phyloP scores from a whole-genome alignment of 768 basidiomycete species.

The Termitomyces sp. region DNA sequence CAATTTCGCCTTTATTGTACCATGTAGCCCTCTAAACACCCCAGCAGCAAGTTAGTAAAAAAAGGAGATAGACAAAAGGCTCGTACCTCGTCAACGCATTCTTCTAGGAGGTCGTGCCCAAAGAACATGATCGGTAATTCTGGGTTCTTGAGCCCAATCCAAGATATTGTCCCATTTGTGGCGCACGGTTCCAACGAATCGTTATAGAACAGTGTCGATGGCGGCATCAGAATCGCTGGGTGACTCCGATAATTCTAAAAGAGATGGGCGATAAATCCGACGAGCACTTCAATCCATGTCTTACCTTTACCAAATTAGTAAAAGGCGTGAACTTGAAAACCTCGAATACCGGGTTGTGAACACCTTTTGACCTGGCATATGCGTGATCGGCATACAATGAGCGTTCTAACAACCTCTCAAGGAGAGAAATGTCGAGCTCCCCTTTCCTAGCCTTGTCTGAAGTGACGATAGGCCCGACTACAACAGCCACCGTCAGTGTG shows the following conservation, averaged over 20 bases:
- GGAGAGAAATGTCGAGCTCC: slow-evolving; percentile 44
- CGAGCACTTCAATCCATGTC: background rate
- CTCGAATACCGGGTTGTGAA: background rate
- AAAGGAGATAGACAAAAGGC: background rate
- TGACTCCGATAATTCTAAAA: slow-evolving; percentile 44
- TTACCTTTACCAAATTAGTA: slow-evolving; percentile 40
- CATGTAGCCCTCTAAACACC: slow-evolving; percentile 37
- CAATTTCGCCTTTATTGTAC: slow-evolving; percentile 45
- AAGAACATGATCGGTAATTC: slow-evolving; percentile 41
- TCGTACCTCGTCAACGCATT: slow-evolving; percentile 41
- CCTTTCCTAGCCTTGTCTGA: slow-evolving; percentile 38
- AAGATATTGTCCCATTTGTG: slow-evolving; percentile 33
- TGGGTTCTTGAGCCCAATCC: slow-evolving; percentile 35
- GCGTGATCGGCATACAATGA: slow-evolving; percentile 30
- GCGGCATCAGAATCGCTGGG: slow-evolving; percentile 49
- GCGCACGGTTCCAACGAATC: slow-evolving; percentile 44
- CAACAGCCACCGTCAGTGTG: background rate
- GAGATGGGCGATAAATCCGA: background rate
- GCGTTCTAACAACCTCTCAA: slow-evolving; percentile 43
- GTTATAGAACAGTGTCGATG: slow-evolving; percentile 49
- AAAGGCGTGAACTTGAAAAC: slow-evolving; percentile 24
- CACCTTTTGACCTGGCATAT: slow-evolving; percentile 12
- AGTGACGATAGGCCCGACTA: slow-evolving; percentile 45
- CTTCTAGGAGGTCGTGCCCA: slow-evolving; percentile 33
- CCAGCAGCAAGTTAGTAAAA: background rate